Base-by-base conservation (phyloP, 1,139 yeast genomes). In the Diutina siamensis region DNA sequence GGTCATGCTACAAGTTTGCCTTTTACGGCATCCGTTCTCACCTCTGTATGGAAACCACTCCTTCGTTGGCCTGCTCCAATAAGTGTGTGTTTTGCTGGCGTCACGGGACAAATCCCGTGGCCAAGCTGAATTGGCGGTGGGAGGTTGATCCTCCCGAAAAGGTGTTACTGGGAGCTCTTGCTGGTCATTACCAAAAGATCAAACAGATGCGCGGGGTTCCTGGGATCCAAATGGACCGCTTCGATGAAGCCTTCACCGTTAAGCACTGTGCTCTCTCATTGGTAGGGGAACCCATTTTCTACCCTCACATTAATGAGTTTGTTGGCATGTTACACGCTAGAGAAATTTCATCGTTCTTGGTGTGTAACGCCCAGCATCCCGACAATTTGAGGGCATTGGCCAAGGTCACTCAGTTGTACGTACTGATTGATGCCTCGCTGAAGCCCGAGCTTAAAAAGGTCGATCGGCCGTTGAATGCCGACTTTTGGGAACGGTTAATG, bases 41-140 rank as follows among this genome's bases (percentile, higher is more conserved):
- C 63, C 68, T 89, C 50, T 89, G 97, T 65, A 88, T 88, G 97
- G 97, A 88, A 60, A 79, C 96, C 2, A 88, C 97, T 0, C 97
- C 97, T 1, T 83, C 95, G 1, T 68, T 88, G 49, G 92, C 96
- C 4, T 88, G 97, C 61, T 86, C 96, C 9, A 88, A 88, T 59
- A 88, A 88, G 61, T 88, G 97, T 71, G 97, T 88, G 2, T 88
- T 88, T 59, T 88, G 97, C 64, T 88, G 97, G 97, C 75, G 97
- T 59, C 97, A 89, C 59, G 97, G 97, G 44, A 88, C 97, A 3
- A 89, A 88, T 56, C 97, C 97, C 0, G 97, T 89, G 1, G 96
- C 96, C 25, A 88, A 94, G 42, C 83, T 83, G 55, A 71, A 69
- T 51, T 88, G 97, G 97, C 72, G 97, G 57, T 88, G 97, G 97